phyloP scores from a whole-genome alignment of 2,329 filamentous ascomycete species.

The Pseudogymnoascus sp. region DNA sequence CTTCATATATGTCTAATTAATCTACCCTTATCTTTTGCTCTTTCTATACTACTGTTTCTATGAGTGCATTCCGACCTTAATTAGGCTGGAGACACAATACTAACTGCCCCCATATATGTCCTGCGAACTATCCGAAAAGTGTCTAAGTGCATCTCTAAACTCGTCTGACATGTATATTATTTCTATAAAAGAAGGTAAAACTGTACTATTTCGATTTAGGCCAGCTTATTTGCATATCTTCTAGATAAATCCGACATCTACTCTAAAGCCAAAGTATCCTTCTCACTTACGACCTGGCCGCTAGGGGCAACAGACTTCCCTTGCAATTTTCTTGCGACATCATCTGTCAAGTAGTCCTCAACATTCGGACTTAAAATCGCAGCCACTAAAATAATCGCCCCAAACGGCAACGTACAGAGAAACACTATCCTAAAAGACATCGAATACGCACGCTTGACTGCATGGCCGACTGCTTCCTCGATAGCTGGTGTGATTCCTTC shows the following conservation, averaged over 20 bases:
- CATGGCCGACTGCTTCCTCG: conserved; percentile 28
- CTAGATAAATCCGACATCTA: not conserved
- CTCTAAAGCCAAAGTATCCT: not conserved
- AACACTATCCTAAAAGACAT: conserved; percentile 14
- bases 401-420: conserved; percentile 29
- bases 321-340: conserved; percentile 37
- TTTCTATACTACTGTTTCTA: too few relatives aligned
- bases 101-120: too few relatives aligned
- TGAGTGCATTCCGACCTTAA: too few relatives aligned
- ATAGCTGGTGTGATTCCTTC: conserved; percentile 30
- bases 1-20: too few relatives aligned
- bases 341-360: conserved; percentile 34
- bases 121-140: too few relatives aligned
- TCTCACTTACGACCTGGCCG: too few relatives aligned
- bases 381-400: conserved; percentile 29
- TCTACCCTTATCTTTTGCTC: too few relatives aligned
- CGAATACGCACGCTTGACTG: conserved; percentile 16
- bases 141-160: not conserved
- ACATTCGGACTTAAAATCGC: conserved; percentile 34
- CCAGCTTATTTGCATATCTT: not conserved
- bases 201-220: not conserved
- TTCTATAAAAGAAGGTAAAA: not conserved
- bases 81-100: too few relatives aligned
- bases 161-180: too few relatives aligned
- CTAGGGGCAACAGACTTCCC: not conserved